A percentile compares a stretch with the other conserved stretches of the same genome.
phyloP scores from a whole-genome alignment of 2,329 filamentous ascomycete species.

The Celoporthe dispersa region DNA sequence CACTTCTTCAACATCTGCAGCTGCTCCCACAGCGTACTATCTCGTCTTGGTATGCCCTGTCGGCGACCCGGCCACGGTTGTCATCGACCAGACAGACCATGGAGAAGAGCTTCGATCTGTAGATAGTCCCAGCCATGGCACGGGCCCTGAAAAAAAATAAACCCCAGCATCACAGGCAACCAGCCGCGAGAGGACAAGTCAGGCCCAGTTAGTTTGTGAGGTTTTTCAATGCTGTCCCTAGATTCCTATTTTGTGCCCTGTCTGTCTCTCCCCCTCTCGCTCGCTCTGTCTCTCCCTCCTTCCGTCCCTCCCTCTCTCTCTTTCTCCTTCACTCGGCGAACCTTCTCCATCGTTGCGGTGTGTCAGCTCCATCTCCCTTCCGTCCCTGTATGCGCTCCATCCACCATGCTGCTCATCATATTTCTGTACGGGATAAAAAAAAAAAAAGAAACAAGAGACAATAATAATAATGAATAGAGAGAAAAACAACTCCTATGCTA shows the following conservation, averaged over 20 bases:
- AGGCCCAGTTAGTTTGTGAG: not conserved
- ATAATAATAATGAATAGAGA: conserved; percentile 26
- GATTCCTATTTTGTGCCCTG: conserved; percentile 25
- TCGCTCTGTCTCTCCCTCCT: not conserved
- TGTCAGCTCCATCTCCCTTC: not conserved
- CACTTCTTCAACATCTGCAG: not conserved
- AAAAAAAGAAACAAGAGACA: conserved; percentile 18
- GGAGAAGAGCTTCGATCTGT: no score
- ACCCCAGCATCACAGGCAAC: not conserved
- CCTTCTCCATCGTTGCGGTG: not conserved
- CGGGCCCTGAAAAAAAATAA: not conserved
- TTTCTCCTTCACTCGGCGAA: not conserved
- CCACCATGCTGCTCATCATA: conserved; percentile 12
- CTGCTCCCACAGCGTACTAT: not conserved
- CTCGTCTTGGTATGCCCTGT: not conserved
- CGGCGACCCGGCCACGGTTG: not conserved
- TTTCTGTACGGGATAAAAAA: conserved; percentile 25
- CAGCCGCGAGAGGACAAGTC: not conserved
- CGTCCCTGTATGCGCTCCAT: not conserved
- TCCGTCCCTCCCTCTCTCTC: not conserved
- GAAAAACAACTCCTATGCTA: conserved; percentile 29
- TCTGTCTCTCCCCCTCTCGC: conserved; percentile 19
- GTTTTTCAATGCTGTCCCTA: conserved; percentile 29
- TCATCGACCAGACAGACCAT: no score
- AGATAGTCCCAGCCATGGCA: not conserved